Base-by-base conservation (phyloP, 164 flowering plant genomes). In the Nymphaea colorata region DNA sequence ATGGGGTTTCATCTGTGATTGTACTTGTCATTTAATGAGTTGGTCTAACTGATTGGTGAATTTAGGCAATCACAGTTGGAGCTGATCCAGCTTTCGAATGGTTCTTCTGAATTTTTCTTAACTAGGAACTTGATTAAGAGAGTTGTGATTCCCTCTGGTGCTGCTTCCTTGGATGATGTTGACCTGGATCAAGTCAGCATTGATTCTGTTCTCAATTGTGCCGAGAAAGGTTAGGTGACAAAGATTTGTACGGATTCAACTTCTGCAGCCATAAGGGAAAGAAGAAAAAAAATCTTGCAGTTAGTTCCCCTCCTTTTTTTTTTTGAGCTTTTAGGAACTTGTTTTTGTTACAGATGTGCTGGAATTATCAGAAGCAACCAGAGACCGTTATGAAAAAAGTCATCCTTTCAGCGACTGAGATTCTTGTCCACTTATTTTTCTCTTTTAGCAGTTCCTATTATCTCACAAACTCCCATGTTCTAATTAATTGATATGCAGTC, bases 121-220 rank as follows among this genome's bases (percentile, higher is more conserved):
- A 84, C 99, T 43, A 96, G 94, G 69, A 95, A 86, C 76, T 78
- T 92, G 67, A 81, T 95, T 41, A 90, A 90, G 85, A 92, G 86
- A 70, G 98, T 95, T 66, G 73, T 88, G 60, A 85, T 95, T 96
- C 99, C 99, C 61, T 96, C 99, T 25, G 98, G 99, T 36, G 99
- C 99, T 2, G 88, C 90, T 69, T 84, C 99, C 36, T 77, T 95
- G 41, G 98, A 95, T 76, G 99, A 95, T 75, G 91, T 95, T 72
- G 96, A 95, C 84, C 83, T 92, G 59, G 99, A 95, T 80, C 98
- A 95, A 90, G 93, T 95, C 70, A 94, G 98, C 72, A 87, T 86
- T 14, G 99, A 95, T 81, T 82, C 79, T 75, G 96, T 95, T 36
- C 86, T 94, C 43, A 82, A 72, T 68, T 88, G 92, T 80, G 88